Percentiles rank a stretch among this genome's conserved stretches.
These are phyloP conservation scores for Pyrrhoderma lamaoense DNA, from an alignment of 1,284 basidiomycete genomes.

Conservation along the genomic window DNA sequence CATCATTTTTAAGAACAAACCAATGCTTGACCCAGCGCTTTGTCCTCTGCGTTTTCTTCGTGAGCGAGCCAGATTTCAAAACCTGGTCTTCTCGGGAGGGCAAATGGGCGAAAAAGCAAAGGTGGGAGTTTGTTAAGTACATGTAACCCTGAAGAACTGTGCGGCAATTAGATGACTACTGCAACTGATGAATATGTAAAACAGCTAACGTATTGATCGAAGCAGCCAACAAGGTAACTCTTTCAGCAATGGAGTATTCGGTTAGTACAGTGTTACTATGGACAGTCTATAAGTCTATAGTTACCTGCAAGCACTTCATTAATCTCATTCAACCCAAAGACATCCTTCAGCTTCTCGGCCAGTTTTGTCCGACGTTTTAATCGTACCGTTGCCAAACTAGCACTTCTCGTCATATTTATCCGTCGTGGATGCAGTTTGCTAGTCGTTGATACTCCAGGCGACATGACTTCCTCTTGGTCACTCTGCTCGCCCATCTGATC, in stretches of 20 bases:
- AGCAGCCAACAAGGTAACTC: conserved; percentile 89
- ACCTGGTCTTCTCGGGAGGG: conserved; percentile 84
- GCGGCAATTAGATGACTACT: neutral
- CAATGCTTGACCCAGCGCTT: conserved; percentile 89
- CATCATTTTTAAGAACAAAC: conserved; percentile 91
- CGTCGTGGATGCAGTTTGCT: conserved; percentile 13
- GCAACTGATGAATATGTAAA: conserved; percentile 12
- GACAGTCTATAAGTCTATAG: conserved; percentile 25
- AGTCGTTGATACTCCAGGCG: neutral
- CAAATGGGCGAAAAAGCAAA: conserved; percentile 98
- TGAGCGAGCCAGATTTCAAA: conserved; percentile 78
- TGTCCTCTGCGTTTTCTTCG: conserved; percentile 79
- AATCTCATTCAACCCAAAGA: conserved; percentile 75
- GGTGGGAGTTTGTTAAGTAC: conserved; percentile 86
- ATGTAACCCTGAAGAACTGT: conserved; percentile 93
- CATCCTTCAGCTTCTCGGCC: conserved; percentile 77
- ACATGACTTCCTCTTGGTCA: conserved; percentile 2
- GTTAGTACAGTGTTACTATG: neutral
- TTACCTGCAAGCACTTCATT: conserved; percentile 77
- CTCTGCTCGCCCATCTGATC: conserved; percentile 17
- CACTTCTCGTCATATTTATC: conserved; percentile 35
- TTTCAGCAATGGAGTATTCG: too few relatives aligned
- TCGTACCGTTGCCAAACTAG: conserved; percentile 65
- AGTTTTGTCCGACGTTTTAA: conserved; percentile 63
- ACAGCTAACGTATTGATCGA: conserved; percentile 70